phyloP scores from a whole-genome alignment of 148 eudicot genomes.

The Polygonum aviculare region DNA sequence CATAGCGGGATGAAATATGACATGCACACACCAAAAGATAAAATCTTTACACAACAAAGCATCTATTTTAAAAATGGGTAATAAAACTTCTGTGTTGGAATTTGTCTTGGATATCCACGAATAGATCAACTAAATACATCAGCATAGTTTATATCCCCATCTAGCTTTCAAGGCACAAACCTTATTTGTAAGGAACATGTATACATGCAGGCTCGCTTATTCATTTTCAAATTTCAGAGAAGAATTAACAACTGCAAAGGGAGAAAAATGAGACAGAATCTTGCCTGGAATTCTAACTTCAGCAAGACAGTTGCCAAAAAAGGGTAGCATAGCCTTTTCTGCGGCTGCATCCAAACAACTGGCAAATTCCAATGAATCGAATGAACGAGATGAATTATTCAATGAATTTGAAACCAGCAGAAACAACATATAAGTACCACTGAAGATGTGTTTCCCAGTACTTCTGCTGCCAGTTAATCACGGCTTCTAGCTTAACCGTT shows the following conservation, averaged over 20 bases:
- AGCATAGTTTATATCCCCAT: background rate
- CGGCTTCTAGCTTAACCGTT: constrained; percentile 17
- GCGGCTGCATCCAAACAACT: constrained; percentile 92
- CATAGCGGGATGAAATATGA: background rate
- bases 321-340: constrained; percentile 69
- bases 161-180: background rate
- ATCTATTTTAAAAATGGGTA: background rate
- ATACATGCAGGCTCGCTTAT: background rate
- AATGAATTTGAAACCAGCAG: background rate
- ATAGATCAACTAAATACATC: background rate
- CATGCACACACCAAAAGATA: constrained; percentile 1
- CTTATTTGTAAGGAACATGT: background rate
- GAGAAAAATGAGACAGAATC: constrained; percentile 9
- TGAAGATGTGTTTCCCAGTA: constrained; percentile 87
- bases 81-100: background rate
- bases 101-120: background rate
- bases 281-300: constrained; percentile 62
- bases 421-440: constrained; percentile 34
- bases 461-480: constrained; percentile 56
- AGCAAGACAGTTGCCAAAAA: constrained; percentile 46
- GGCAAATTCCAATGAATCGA: constrained; percentile 21
- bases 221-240: constrained; percentile 1
- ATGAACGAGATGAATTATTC: constrained; percentile 9
- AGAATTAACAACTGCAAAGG: background rate
- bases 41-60: background rate